A percentile compares a stretch with the other conserved stretches of the same genome.
phyloP scores from a whole-genome alignment of 495 filamentous ascomycete species.

The Podospora pseudopauciseta region DNA sequence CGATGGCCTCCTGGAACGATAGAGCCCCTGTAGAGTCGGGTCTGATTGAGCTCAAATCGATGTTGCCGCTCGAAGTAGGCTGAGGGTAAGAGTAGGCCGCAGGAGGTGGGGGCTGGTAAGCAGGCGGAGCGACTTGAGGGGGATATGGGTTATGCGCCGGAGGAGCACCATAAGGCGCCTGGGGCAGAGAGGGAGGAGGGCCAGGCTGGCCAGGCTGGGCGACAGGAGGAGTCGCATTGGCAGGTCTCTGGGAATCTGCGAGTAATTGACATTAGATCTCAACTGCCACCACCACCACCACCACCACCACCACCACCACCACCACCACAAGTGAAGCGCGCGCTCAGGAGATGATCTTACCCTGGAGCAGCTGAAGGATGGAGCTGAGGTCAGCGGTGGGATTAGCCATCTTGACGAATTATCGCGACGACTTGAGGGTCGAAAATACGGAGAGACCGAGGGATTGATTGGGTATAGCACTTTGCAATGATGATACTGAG shows the following conservation, averaged over 20 bases:
- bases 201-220: slow-evolving; percentile 39
- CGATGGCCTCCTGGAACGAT: slow-evolving; percentile 65
- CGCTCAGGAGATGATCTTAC: slow-evolving; percentile 10
- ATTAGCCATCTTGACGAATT: slow-evolving; percentile 28
- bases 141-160: slow-evolving; percentile 31
- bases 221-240: slow-evolving; percentile 42
- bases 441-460: neutral
- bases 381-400: slow-evolving; percentile 29
- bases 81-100: slow-evolving; percentile 57
- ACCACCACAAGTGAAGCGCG: neutral
- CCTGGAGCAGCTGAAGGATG: slow-evolving; percentile 27
- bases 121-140: slow-evolving; percentile 33
- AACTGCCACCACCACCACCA: neutral
- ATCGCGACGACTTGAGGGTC: neutral
- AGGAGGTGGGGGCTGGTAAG: slow-evolving; percentile 34
- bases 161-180: slow-evolving; percentile 24
- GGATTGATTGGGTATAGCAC: neutral
- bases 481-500: neutral
- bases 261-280: neutral
- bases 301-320: neutral
- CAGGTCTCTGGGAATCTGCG: slow-evolving; percentile 32
- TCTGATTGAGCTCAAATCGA: slow-evolving; percentile 72
- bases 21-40: slow-evolving; percentile 70
- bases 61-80: slow-evolving; percentile 61
- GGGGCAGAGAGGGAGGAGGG: slow-evolving; percentile 16